Evolutionary conservation across 2,329 filamentous ascomycete species (phyloP).

Genomic region (Hymenoscyphus repandus): DNA sequence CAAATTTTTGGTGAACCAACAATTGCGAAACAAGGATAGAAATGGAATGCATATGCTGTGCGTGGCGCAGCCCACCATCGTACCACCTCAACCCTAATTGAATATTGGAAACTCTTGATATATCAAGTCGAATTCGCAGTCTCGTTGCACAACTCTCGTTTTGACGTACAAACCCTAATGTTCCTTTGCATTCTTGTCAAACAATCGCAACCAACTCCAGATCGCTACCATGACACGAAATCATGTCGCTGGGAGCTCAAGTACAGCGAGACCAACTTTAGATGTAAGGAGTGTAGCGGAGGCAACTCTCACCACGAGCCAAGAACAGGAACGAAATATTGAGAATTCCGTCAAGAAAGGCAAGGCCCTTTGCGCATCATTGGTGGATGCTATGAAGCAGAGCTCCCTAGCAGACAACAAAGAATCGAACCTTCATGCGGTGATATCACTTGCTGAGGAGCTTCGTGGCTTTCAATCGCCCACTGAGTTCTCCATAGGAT

Average conservation of each 20-base stretch:
- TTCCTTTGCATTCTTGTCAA: too few species aligned
- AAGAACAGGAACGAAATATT: neutral
- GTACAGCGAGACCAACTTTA: neutral
- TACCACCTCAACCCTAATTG: neutral
- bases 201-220: too few species aligned
- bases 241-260: too few species aligned
- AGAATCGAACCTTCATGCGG: constrained; percentile 9
- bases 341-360: constrained; percentile 8
- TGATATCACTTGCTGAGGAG: constrained; percentile 13
- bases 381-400: constrained; percentile 6
- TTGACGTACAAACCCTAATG: too few species aligned
- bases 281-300: neutral
- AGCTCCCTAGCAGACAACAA: constrained; percentile 11
- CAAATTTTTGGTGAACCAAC: neutral
- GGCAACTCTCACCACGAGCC: neutral
- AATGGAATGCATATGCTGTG: neutral
- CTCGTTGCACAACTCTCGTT: too few species aligned
- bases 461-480: constrained; percentile 13
- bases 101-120: neutral
- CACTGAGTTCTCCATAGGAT: constrained; percentile 13
- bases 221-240: too few species aligned
- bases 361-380: constrained; percentile 4
- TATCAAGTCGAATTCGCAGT: neutral
- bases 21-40: neutral
- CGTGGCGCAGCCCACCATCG: neutral